phyloP scores from a whole-genome alignment of 2,329 filamentous ascomycete species.

The Fusarium sp. region DNA sequence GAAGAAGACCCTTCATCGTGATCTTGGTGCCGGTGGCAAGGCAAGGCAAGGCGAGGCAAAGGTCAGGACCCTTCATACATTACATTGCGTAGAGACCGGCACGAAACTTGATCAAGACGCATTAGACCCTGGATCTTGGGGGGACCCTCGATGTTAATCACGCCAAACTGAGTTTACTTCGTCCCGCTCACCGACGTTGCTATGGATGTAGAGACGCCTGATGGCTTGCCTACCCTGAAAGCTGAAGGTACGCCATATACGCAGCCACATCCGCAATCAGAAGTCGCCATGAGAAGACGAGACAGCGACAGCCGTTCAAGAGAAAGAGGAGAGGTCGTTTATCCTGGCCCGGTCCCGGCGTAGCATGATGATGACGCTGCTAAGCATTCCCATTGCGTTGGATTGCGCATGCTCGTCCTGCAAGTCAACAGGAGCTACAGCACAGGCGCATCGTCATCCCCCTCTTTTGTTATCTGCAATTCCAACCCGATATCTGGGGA shows the following conservation, averaged over 20 bases:
- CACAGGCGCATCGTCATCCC: slow-evolving; percentile 16
- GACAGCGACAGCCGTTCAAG: slow-evolving; percentile 2
- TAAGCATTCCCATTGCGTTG: slow-evolving; percentile 24
- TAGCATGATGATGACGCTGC: slow-evolving; percentile 31
- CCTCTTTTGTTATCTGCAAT: slow-evolving; percentile 23
- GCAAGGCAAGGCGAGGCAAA: not conserved
- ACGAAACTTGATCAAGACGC: slow-evolving; percentile 1
- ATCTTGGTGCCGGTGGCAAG: slow-evolving; percentile 25
- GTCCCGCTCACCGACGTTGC: slow-evolving; percentile 40
- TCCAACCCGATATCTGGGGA: slow-evolving; percentile 19
- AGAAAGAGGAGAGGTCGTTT: not conserved
- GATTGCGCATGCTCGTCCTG: slow-evolving; percentile 28
- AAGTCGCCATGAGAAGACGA: slow-evolving; percentile 7
- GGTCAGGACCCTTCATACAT: slow-evolving; percentile 41
- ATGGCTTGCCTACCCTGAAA: slow-evolving; percentile 14
- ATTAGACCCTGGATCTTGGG: slow-evolving; percentile 19
- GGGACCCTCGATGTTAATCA: not conserved
- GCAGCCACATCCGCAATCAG: slow-evolving; percentile 35
- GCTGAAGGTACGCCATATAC: slow-evolving; percentile 26
- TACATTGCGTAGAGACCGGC: slow-evolving; percentile 3
- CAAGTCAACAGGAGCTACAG: slow-evolving; percentile 25
- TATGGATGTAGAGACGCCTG: not conserved
- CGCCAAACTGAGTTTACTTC: slow-evolving; percentile 6
- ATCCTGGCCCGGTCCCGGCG: not conserved
- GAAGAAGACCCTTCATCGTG: slow-evolving; percentile 19